Conservation (phyloP, 164 flowering plant genomes). For the Vitis riparia region DNA sequence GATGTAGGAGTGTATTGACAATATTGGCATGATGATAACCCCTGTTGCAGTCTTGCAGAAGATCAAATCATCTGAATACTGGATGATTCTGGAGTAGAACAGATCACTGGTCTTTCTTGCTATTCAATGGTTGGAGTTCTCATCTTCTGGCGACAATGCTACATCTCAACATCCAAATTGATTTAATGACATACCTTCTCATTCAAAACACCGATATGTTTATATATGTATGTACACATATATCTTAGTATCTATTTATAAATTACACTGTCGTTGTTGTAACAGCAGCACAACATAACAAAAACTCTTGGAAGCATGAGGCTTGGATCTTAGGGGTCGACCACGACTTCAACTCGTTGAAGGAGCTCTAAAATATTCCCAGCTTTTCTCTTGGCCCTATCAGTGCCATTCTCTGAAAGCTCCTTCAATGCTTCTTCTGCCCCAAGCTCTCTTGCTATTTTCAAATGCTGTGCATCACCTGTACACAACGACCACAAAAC, state of each 20-base stretch:
- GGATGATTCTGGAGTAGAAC: neutral
- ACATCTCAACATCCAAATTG: neutral
- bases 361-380: constrained; percentile 52
- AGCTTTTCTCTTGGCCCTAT: constrained; percentile 84
- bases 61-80: neutral
- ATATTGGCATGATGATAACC: too few relatives aligned
- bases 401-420: constrained; percentile 72
- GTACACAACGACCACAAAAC: constrained; percentile 68
- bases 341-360: constrained; percentile 28
- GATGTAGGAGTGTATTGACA: too few relatives aligned
- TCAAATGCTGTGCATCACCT: constrained; percentile 38
- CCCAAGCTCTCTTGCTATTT: constrained; percentile 40
- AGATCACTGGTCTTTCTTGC: neutral
- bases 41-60: neutral
- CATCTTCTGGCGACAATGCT: neutral
- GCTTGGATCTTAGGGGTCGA: neutral
- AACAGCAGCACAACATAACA: neutral
- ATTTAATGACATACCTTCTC: neutral
- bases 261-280: neutral
- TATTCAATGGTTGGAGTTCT: neutral
- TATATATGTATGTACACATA: neutral
- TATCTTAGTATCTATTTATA: neutral
- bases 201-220: neutral
- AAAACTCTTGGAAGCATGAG: neutral
- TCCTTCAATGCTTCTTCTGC: constrained; percentile 69